Percentiles rank a stretch among this genome's conserved stretches.
phyloP scores from a whole-genome alignment of 495 filamentous ascomycete genomes.

The Hypoxylon rickii region DNA sequence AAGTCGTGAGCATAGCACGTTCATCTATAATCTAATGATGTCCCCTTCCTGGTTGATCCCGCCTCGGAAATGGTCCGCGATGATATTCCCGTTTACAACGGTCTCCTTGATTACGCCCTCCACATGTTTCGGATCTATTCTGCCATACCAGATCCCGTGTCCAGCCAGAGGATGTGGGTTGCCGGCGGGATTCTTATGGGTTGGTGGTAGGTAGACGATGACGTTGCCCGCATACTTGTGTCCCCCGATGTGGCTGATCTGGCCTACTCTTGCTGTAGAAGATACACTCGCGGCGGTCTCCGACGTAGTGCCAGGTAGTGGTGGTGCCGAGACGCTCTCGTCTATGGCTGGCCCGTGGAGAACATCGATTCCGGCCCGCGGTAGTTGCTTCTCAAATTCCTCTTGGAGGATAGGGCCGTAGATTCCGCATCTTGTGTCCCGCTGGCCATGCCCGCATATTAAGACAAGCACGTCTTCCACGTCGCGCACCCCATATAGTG shows the following conservation, averaged over 20 bases:
- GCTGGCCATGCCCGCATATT: conserved; percentile 81
- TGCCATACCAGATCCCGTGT: conserved; percentile 90
- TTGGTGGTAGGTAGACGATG: conserved; percentile 82
- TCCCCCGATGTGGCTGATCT: conserved; percentile 88
- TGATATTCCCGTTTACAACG: conserved; percentile 69
- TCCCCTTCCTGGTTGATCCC: conserved; percentile 55
- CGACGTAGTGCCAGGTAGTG: conserved; percentile 22
- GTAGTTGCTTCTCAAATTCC: conserved; percentile 64
- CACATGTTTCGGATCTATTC: conserved; percentile 84
- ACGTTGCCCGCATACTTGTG: conserved; percentile 96
- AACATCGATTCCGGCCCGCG: conserved; percentile 42
- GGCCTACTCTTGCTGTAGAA: conserved; percentile 61
- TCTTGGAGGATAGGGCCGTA: conserved; percentile 71
- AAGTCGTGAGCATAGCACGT: too few relatives aligned
- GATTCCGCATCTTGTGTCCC: conserved; percentile 80
- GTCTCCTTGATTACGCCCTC: conserved; percentile 86
- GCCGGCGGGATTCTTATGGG: conserved; percentile 41
- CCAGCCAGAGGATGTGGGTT: conserved; percentile 67
- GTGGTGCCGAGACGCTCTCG: conserved; percentile 25
- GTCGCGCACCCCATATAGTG: conserved; percentile 56
- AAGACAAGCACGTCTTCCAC: conserved; percentile 72
- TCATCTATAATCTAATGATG: conserved; percentile 48
- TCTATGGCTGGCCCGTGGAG: conserved; percentile 42
- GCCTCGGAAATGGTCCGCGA: conserved; percentile 76
- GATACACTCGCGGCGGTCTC: conserved; percentile 35